These are phyloP conservation scores for Tricholoma furcatifolium DNA, from an alignment of 768 basidiomycete species.

Conservation along the genomic window DNA sequence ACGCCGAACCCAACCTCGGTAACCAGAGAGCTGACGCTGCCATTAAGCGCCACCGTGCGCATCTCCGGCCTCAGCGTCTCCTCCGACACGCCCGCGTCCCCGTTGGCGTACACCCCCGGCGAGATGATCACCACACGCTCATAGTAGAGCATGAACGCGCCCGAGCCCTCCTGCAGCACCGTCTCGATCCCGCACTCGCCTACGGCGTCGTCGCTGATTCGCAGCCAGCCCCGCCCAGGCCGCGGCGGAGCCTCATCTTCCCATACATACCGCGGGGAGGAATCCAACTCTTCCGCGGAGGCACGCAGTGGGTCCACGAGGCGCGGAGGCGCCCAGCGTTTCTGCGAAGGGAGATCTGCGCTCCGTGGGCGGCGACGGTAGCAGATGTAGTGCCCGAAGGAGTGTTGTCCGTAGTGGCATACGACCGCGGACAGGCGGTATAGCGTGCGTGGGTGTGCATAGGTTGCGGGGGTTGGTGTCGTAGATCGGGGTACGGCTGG, in stretches of 20 bases:
- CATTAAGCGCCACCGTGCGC: constrained; percentile 42
- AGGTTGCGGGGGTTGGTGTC: constrained; percentile 56
- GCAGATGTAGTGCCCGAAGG: constrained; percentile 93
- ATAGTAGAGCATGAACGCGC: constrained; percentile 95
- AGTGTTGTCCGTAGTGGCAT: constrained; percentile 91
- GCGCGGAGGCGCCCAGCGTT: constrained; percentile 33
- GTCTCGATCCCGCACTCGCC: constrained; percentile 71
- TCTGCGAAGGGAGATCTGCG: constrained; percentile 33
- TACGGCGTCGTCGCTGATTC: constrained; percentile 85
- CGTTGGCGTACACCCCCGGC: constrained; percentile 19
- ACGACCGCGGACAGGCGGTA: constrained; percentile 87
- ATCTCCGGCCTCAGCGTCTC: constrained; percentile 63
- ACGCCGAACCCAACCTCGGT: constrained; percentile 43
- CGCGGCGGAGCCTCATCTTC: constrained; percentile 51
- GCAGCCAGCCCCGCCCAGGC: constrained; percentile 75
- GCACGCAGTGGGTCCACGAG: constrained; percentile 29
- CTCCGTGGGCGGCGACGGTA: constrained; percentile 80
- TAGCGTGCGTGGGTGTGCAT: constrained; percentile 56
- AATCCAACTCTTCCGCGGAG: constrained; percentile 22
- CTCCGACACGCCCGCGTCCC: constrained; percentile 45
- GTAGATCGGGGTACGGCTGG: constrained; percentile 45
- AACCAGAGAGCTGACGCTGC: constrained; percentile 46
- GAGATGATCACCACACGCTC: constrained; percentile 53
- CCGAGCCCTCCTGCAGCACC: constrained; percentile 69
- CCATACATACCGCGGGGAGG: constrained; percentile 47